Percentiles rank a stretch among this genome's conserved stretches.
Evolutionary conservation across 2,329 filamentous ascomycete genomes (phyloP).

Genomic region (Phyllosticta citribraziliensis): DNA sequence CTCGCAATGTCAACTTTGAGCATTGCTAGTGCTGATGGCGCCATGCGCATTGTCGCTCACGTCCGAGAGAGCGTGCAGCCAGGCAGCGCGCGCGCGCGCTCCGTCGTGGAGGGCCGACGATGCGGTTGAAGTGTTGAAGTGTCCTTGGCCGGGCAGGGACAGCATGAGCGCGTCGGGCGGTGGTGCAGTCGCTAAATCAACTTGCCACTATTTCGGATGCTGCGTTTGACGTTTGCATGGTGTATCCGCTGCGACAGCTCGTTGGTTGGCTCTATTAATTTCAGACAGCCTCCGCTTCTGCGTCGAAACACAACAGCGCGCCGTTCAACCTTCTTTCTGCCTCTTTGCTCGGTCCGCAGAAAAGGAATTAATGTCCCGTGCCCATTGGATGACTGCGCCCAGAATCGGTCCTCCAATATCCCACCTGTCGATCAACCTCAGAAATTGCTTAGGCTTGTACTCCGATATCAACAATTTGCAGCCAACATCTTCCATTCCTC

Average conservation of each 20-base stretch:
- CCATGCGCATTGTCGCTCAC: neutral
- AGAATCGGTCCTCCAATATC: neutral
- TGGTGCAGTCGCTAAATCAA: neutral
- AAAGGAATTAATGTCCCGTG: neutral
- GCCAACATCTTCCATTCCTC: too few relatives aligned
- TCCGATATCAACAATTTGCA: neutral
- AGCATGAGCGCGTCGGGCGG: neutral
- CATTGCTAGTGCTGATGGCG: neutral
- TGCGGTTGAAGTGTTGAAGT: neutral
- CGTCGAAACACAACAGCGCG: neutral
- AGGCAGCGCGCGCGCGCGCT: neutral
- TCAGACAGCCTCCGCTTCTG: neutral
- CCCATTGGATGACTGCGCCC: neutral
- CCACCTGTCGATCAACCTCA: neutral
- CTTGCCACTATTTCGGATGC: neutral
- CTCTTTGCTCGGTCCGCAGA: neutral
- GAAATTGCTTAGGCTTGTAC: neutral
- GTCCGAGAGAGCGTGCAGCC: neutral
- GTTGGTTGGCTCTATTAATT: constrained; percentile 18
- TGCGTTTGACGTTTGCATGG: neutral
- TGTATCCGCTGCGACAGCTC: neutral
- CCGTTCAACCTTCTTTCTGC: neutral
- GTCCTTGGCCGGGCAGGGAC: neutral
- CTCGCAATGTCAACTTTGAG: neutral
- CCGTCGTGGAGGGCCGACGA: neutral